Base-by-base conservation (phyloP, 2,329 filamentous ascomycete species). In the Apiospora malaysiana region DNA sequence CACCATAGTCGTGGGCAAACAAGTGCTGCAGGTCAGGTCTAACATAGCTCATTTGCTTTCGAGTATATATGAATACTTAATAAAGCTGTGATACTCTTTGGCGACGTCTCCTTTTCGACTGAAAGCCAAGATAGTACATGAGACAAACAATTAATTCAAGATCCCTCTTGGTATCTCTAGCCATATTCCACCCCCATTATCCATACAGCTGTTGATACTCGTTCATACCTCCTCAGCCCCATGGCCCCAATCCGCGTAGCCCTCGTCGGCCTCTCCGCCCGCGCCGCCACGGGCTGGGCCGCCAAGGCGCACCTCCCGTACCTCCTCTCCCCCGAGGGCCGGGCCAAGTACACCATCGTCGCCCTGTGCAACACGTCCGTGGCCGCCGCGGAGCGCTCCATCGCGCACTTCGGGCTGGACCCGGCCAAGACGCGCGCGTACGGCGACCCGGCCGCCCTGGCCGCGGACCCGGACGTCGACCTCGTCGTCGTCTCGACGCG, bases 221-320 rank as follows among this genome's bases (percentile, higher is more conserved):
- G 27, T 70, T 45, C 27, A 23, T 16, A 45, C 23, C 7, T 49
- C 7, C 4, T 2, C 32, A 23, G 9, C 27, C 23, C 63, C 66
- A 85, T 87, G 83, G 76, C 85, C 47, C 85, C 84, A 10, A 88
- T 89, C 70, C 85, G 85, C 68, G 79, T 86, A 25, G 89, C 84
- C 63, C 81, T 91, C 23, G 82, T 89, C 70, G 89, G 88, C 68
- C 86, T 90, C 68, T 89, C 87, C 1, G 78, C 84, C 70, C 80
- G 81, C 3, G 83, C 85, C 69, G 81, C 81, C 27, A 83, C 82
- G 6, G 82, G 84, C 0, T 91, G 89, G 89, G 88, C 87, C 2
- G 80, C 79, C 46, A 74, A 73, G 37, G 88, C 87, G 2, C 89
- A 91, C 75, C 83, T 91, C 0, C 88, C 89, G 0, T 90, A 90